Evolutionary conservation across 75 land plant genomes (phyloP), one percentile per base, ranked within the genome.

Genomic region (Larix kaempferi): DNA sequence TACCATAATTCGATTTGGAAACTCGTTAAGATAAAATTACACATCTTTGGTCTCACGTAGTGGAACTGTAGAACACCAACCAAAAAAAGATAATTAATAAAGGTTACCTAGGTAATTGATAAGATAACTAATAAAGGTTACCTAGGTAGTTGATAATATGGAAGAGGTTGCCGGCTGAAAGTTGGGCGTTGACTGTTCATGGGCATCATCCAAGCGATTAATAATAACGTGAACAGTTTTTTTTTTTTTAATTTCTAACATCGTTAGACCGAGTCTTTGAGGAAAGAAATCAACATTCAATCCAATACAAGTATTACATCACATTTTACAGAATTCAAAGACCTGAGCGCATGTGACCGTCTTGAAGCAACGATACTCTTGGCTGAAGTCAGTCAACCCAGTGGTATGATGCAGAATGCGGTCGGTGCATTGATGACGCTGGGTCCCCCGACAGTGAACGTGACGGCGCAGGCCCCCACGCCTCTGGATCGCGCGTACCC

Each of bases 361-460:
- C 75, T 89, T 84, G 74, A 89, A 89, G 59, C 91, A 87, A 2
- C 86, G 86, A 59, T 67, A 77, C 84, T 84, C 89, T 78, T 89
- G 91, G 59, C 78, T 73, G 74, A 89, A 89, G 71, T 89, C 91
- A 1, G 90, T 69, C 11, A 87, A 22, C 5, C 88, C 86, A n/a
- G 77, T 84, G n/a, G 87, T 86, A 56, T 86, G 88, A 69, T 86
- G 88, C 22, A 86, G 62, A 61, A 86, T 86, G 90, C 90, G 16
- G 86, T 81, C 79, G n/a, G n/a, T n/a, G 90, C 89, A 65, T 89
- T 89, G 80, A 89, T 71, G 19, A 89, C 81, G 56, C 86, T 83
- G 64, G 86, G 80, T 0, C 91, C 91, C 11, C 91, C 91, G 55
- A 89, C 91, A 1, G 91, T 89, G 87, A 89, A 89, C 8, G 91